Base-by-base conservation (phyloP, 805 yeast genomes). In the Saccharomycopsis synnaedendra region DNA sequence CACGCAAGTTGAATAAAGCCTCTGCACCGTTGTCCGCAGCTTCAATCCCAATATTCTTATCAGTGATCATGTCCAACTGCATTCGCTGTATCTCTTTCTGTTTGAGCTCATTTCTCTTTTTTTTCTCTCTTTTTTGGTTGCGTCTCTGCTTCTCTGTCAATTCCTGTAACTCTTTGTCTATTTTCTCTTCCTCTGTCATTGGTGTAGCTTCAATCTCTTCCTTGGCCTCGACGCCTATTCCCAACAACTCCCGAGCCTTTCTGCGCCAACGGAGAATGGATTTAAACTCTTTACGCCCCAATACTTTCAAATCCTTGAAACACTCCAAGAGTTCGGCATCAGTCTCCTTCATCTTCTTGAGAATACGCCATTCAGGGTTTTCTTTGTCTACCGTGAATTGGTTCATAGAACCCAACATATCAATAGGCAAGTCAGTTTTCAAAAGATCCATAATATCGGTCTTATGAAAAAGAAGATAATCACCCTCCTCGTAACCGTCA, bases 401-500 rank as follows among this genome's bases (percentile, higher is more conserved):
- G 53, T 80, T 81, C 55, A 80, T 72, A 33, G 77, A 69, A 47
- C 97, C 98, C 48, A 93, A 72, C 52, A 82, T 70, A 54, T 80
- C 81, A 41, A 93, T 85, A 7, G 97, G 94, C 51, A 84, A 95
- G 39, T 81, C 90, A 50, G 78, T 72, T 58, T 72, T 80, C 41
- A 93, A 76, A 67, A 93, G 89, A 4, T 90, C 96, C 62, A 88
- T 63, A 5, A 88, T 69, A 10, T 86, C 76, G 69, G 78, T 70
- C 6, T 80, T 76, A 58, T 87, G 89, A 61, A 77, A 84, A 54
- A 74, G 72, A 31, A 74, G 61, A 58, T 83, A 78, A 59, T 93
- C 95, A 44, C 94, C 96, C 59, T 90, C 97, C 50, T 85, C 97
- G 66, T 93, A 93, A 76, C 99, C 99, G 57, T 83, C 85, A 78